Conservation (phyloP, 495 filamentous ascomycete genomes). For the Zalerion maritima region DNA sequence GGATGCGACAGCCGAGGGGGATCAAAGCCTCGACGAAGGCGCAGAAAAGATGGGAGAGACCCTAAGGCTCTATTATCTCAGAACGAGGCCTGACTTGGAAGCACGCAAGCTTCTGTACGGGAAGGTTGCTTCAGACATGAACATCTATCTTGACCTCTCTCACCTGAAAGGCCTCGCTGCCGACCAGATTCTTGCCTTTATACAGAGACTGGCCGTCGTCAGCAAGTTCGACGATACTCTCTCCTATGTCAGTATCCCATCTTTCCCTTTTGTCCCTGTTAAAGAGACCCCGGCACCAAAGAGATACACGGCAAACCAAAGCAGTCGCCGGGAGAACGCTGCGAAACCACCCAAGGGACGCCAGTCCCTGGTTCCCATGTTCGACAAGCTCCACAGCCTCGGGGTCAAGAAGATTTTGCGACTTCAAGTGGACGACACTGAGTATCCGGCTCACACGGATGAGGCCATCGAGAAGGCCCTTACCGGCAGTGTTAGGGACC, state of each 20-base stretch:
- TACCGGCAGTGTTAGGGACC: conserved; percentile 14
- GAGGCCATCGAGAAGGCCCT: conserved; percentile 20
- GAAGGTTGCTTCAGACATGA: conserved; percentile 2
- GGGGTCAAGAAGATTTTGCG: conserved; percentile 16
- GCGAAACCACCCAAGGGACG: conserved; percentile 12
- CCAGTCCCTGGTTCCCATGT: conserved; percentile 13
- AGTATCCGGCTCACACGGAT: conserved; percentile 16
- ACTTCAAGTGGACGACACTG: conserved; percentile 18
- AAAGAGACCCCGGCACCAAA: conserved; percentile 5
- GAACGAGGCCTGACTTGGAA: conserved; percentile 9
- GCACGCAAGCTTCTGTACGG: conserved; percentile 15
- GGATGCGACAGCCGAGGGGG: no score
- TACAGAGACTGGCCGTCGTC: no score
- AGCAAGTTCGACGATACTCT: conserved; percentile 17
- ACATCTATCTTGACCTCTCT: conserved; percentile 16
- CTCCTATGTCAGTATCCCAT: conserved; percentile 18
- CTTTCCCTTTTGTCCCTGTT: conserved; percentile 8
- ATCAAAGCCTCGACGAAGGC: no score
- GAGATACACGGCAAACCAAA: conserved; percentile 5
- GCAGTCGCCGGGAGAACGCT: no score
- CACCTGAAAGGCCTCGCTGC: no score
- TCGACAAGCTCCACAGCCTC: conserved; percentile 10
- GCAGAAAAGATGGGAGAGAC: no score
- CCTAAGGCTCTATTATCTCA: conserved; percentile 15
- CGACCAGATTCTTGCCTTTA: no score